Evolutionary conservation across 2,329 filamentous ascomycete species (phyloP).

Genomic region (Penicillium sp.): DNA sequence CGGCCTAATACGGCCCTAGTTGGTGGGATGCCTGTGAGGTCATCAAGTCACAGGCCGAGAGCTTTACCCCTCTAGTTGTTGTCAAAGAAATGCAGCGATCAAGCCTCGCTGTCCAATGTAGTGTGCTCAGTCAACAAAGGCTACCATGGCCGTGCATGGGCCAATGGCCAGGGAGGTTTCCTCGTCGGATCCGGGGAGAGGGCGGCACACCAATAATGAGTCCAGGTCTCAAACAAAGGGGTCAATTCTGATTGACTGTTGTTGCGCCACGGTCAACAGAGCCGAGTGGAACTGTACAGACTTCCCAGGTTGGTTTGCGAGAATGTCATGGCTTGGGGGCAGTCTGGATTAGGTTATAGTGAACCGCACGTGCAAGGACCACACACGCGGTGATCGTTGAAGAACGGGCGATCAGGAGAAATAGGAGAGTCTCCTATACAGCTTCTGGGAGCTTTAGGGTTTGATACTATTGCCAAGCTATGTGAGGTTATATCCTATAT

Average conservation of each 20-base stretch:
- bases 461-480: background rate
- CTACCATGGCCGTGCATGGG: background rate
- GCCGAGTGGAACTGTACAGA: background rate
- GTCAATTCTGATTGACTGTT: background rate
- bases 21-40: background rate
- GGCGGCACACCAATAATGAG: background rate
- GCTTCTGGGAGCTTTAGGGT: background rate
- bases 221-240: background rate
- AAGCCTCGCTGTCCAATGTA: background rate
- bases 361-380: constrained; percentile 22
- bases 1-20: background rate
- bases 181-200: background rate
- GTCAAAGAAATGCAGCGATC: constrained; percentile 2
- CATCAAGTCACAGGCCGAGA: background rate
- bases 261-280: background rate
- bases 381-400: constrained; percentile 23
- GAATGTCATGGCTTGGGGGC: background rate
- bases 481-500: background rate
- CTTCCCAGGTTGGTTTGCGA: background rate
- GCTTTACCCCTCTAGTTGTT: background rate
- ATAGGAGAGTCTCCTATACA: constrained; percentile 7
- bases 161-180: background rate
- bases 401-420: constrained; percentile 23
- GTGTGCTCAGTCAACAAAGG: constrained; percentile 3
- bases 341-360: constrained; percentile 22